Percentiles rank a stretch among this genome's conserved stretches.
Conservation (phyloP, 352 stramenopile species). For the Globisporangium cederbergense region DNA sequence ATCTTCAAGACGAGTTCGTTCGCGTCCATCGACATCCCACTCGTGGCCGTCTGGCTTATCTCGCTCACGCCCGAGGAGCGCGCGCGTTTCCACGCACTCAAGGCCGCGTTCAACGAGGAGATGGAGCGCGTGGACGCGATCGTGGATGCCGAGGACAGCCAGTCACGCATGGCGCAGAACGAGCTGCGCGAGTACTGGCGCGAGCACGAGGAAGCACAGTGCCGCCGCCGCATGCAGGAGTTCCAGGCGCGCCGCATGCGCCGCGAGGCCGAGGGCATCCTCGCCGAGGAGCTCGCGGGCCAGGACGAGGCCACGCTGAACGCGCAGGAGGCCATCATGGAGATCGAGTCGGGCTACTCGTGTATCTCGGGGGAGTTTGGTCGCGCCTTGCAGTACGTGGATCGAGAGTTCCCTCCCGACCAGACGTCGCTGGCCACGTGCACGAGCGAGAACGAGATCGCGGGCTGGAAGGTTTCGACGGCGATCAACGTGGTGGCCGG, state of each 20-base stretch:
- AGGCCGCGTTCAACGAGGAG: slow-evolving; percentile 84
- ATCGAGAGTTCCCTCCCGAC: slow-evolving; percentile 87
- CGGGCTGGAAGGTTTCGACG: slow-evolving; percentile 79
- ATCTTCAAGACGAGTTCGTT: slow-evolving; percentile 89
- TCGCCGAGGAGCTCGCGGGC: slow-evolving; percentile 30
- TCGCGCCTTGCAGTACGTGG: slow-evolving; percentile 82
- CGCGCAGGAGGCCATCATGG: slow-evolving; percentile 72
- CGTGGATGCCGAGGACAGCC: slow-evolving; percentile 67
- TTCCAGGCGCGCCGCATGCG: slow-evolving; percentile 69
- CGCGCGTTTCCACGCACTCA: slow-evolving; percentile 86
- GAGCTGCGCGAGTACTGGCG: slow-evolving; percentile 56
- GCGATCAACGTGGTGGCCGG: slow-evolving; percentile 87
- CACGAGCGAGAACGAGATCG: slow-evolving; percentile 42
- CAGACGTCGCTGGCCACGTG: slow-evolving; percentile 71
- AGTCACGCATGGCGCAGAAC: slow-evolving; percentile 40
- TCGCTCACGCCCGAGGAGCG: slow-evolving; percentile 82
- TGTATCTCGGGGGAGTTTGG: slow-evolving; percentile 76
- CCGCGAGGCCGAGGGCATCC: slow-evolving; percentile 61
- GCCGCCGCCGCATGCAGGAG: slow-evolving; percentile 67
- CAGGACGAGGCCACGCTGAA: slow-evolving; percentile 81
- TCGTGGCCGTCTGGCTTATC: slow-evolving; percentile 89
- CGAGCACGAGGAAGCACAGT: slow-evolving; percentile 63
- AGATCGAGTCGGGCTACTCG: slow-evolving; percentile 85
- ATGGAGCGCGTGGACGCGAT: slow-evolving; percentile 79
- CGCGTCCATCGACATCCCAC: slow-evolving; percentile 86